phyloP scores from a whole-genome alignment of 208 protist genomes.

The Balamuthia mandrillaris region DNA sequence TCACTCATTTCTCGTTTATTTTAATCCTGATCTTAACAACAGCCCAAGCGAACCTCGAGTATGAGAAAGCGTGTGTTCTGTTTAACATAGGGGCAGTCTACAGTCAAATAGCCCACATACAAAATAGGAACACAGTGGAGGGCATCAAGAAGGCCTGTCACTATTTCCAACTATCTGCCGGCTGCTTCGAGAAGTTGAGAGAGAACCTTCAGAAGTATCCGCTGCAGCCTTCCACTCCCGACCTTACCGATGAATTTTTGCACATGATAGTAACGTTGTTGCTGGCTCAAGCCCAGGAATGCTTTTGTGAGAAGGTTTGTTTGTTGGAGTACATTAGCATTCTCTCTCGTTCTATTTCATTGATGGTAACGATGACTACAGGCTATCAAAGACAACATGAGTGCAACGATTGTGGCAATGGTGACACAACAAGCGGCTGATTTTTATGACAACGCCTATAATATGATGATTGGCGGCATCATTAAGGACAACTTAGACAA shows the following conservation, averaged over 20 bases:
- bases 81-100: constrained; percentile 3
- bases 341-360: neutral
- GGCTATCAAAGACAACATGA: constrained; percentile 12
- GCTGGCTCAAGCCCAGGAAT: constrained; percentile 8
- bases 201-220: neutral
- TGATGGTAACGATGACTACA: neutral
- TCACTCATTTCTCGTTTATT: neutral
- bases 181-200: constrained; percentile 3
- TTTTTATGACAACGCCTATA: neutral
- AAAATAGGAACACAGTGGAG: constrained; percentile 1
- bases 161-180: constrained; percentile 6
- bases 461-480: neutral
- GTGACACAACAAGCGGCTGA: neutral
- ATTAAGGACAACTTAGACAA: neutral
- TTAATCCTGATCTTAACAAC: neutral
- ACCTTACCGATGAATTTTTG: neutral
- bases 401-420: neutral
- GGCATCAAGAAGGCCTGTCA: constrained; percentile 1
- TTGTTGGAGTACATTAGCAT: neutral
- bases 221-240: neutral
- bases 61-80: neutral
- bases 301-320: constrained; percentile 14
- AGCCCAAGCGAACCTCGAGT: constrained; percentile 1
- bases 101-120: neutral
- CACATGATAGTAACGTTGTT: constrained; percentile 1